A percentile compares a stretch with the other conserved stretches of the same genome.
phyloP scores from a whole-genome alignment of 2,329 filamentous ascomycete species.

The Celoporthe dispersa region DNA sequence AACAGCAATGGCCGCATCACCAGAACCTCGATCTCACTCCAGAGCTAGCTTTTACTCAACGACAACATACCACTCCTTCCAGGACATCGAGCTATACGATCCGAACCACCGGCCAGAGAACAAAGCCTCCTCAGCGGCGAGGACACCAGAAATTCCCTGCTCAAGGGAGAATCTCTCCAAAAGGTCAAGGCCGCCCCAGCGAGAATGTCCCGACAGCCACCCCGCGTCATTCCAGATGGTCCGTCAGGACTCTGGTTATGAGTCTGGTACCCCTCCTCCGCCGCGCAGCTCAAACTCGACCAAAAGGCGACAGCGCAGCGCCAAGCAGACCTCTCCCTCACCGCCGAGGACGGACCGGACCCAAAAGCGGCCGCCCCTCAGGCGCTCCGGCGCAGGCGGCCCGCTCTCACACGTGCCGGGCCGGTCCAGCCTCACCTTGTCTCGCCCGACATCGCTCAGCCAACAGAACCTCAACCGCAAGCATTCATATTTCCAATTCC shows the following conservation, averaged over 20 bases:
- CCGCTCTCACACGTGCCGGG: constrained; percentile 35
- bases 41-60: constrained; percentile 51
- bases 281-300: constrained; percentile 44
- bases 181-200: constrained; percentile 17
- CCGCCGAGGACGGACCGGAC: constrained; percentile 35
- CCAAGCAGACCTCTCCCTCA: constrained; percentile 38
- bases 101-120: constrained; percentile 39
- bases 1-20: constrained; percentile 23
- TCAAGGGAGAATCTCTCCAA: not conserved
- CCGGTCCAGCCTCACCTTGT: constrained; percentile 34
- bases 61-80: constrained; percentile 59
- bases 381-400: constrained; percentile 46
- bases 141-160: constrained; percentile 27
- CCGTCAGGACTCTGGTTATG: constrained; percentile 64
- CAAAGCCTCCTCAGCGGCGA: constrained; percentile 28
- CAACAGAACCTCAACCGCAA: constrained; percentile 36
- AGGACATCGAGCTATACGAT: constrained; percentile 54
- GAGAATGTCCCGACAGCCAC: constrained; percentile 36
- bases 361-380: constrained; percentile 47
- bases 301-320: constrained; percentile 35
- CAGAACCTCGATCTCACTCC: constrained; percentile 36
- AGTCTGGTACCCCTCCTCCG: constrained; percentile 49
- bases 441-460: constrained; percentile 34
- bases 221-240: constrained; percentile 49
- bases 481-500: constrained; percentile 49